A percentile compares a stretch with the other conserved stretches of the same genome.
phyloP scores from a whole-genome alignment of 148 eudicot genomes.

The Chenopodium album region DNA sequence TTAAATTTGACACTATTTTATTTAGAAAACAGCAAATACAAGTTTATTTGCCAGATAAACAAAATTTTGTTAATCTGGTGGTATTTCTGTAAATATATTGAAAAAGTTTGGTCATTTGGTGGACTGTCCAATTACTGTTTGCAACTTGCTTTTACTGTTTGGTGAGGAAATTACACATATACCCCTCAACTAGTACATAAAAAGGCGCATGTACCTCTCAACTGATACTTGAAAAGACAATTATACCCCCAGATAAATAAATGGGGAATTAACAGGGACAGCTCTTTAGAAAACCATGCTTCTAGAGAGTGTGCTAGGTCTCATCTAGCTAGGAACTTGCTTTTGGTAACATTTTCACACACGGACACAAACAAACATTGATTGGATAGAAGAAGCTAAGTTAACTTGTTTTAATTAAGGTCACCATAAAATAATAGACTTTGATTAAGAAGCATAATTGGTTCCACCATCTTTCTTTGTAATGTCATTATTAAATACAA shows the following conservation, averaged over 20 bases:
- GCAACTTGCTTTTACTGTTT: no score
- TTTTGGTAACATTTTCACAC: conserved; percentile 28
- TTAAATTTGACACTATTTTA: neutral
- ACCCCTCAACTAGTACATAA: no score
- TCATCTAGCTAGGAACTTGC: neutral
- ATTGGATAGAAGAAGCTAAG: conserved; percentile 2
- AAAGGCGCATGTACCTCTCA: no score
- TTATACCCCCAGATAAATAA: no score
- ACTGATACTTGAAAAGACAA: no score
- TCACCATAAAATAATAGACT: conserved; percentile 10
- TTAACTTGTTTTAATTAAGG: conserved; percentile 1
- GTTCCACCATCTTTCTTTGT: conserved; percentile 24
- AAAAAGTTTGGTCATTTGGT: no score
- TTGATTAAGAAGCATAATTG: conserved; percentile 24
- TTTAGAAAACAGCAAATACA: neutral
- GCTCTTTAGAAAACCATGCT: neutral
- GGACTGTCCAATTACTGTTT: no score
- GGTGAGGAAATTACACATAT: no score
- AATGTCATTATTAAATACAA: conserved; percentile 25
- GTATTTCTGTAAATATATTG: no score
- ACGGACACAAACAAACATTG: conserved; percentile 9
- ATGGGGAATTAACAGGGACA: no score
- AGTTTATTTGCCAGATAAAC: no score
- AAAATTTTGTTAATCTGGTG: no score
- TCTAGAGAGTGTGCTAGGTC: conserved; percentile 16